Percentiles rank a stretch among this genome's conserved stretches.
phyloP scores from a whole-genome alignment of 192 early-diverging fungal species.

The Chytriomyces sp. region DNA sequence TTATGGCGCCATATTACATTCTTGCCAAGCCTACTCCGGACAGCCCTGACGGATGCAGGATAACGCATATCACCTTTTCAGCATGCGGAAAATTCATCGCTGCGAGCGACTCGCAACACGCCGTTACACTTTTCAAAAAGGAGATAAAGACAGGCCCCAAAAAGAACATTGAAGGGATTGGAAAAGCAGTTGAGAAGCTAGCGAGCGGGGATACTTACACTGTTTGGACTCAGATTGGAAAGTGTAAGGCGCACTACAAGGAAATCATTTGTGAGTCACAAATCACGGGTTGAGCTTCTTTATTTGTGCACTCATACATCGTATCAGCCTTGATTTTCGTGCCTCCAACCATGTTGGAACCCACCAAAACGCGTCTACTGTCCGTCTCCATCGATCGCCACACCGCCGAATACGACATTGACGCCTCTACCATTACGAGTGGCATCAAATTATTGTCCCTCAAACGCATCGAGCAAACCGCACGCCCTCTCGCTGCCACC shows the following conservation, averaged over 20 bases:
- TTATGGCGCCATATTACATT: conserved; percentile 20
- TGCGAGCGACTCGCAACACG: conserved; percentile 36
- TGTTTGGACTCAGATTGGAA: conserved; percentile 52
- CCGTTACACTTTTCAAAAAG: conserved; percentile 44
- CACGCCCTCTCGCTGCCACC: conserved; percentile 43
- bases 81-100: conserved; percentile 41
- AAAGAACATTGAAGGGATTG: conserved; percentile 24
- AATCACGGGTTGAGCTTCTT: not conserved
- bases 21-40: conserved; percentile 9
- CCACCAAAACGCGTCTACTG: conserved; percentile 32
- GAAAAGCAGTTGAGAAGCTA: conserved; percentile 30
- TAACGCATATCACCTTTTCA: conserved; percentile 39
- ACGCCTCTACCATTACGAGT: conserved; percentile 32
- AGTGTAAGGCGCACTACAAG: conserved; percentile 49
- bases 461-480: conserved; percentile 50
- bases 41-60: not conserved
- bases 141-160: conserved; percentile 11
- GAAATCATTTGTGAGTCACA: conserved; percentile 47
- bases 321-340: conserved; percentile 44
- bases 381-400: conserved; percentile 52
- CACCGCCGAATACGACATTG: conserved; percentile 52
- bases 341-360: conserved; percentile 33
- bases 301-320: not conserved
- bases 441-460: conserved; percentile 46
- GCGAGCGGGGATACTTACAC: conserved; percentile 19